Percentiles rank a stretch among this genome's conserved stretches.
Conservation (phyloP, 371 early-diverging fungal species). For the Mortierella sp. region DNA sequence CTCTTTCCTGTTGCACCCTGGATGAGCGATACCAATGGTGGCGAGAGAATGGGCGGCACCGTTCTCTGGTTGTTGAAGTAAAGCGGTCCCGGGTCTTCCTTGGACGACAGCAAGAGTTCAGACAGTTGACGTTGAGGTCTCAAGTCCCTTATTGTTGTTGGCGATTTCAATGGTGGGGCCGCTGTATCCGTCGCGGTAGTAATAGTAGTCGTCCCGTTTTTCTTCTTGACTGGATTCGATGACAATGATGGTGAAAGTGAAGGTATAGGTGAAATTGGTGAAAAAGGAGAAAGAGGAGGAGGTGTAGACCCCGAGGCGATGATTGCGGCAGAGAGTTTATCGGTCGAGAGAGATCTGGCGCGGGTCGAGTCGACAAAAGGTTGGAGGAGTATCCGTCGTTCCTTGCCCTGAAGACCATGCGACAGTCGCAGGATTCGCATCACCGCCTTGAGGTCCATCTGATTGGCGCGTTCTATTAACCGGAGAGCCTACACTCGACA, state of each 20-base stretch:
- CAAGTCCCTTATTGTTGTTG: neutral
- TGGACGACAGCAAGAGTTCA: neutral
- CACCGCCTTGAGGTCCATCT: conserved; percentile 41
- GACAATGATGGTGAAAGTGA: no score
- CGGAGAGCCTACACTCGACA: conserved; percentile 36
- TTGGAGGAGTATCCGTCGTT: conserved; percentile 37
- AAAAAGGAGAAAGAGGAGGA: neutral
- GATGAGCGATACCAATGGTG: conserved; percentile 23
- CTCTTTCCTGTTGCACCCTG: conserved; percentile 16
- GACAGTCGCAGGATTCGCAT: conserved; percentile 39
- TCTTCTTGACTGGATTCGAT: no score
- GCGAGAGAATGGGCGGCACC: conserved; percentile 35
- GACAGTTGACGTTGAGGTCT: neutral
- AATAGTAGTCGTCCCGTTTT: no score
- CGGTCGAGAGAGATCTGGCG: conserved; percentile 19
- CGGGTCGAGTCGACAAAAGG: conserved; percentile 42
- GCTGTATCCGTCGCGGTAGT: neutral
- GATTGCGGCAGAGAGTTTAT: conserved; percentile 27
- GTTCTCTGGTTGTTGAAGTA: conserved; percentile 27
- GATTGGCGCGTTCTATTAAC: conserved; percentile 48
- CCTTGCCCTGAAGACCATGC: conserved; percentile 38
- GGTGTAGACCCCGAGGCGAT: neutral
- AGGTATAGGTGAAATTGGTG: no score
- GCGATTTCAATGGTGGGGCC: no score
- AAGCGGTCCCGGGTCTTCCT: conserved; percentile 23